Conservation (phyloP, 352 stramenopile genomes). For the Phytophthora pinifolia region DNA sequence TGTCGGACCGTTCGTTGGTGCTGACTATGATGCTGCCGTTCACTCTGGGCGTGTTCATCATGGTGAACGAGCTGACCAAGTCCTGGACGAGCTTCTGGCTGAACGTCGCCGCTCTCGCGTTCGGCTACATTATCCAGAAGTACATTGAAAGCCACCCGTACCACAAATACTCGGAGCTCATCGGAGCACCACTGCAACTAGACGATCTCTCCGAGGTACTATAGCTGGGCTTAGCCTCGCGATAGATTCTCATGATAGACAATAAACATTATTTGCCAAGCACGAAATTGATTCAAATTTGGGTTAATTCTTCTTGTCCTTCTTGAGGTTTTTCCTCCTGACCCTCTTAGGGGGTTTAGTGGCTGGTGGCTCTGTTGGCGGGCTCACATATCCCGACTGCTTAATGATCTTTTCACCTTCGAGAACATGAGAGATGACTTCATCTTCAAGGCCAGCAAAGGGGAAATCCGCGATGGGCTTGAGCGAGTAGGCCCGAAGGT, state of each 20-base stretch:
- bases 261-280: conserved; percentile 17
- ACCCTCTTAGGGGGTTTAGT: conserved; percentile 11
- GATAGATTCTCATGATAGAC: conserved; percentile 13
- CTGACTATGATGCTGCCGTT: conserved; percentile 61
- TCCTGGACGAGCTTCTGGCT: conserved; percentile 66
- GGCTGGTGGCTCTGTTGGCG: conserved; percentile 6
- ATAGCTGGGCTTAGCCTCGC: conserved; percentile 17
- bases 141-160: conserved; percentile 67
- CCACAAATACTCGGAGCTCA: conserved; percentile 55
- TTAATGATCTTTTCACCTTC: conserved; percentile 39
- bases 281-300: conserved; percentile 16
- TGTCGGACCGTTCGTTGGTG: conserved; percentile 61
- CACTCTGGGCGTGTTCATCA: conserved; percentile 60
- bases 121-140: conserved; percentile 58
- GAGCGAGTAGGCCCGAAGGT: conserved; percentile 48
- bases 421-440: conserved; percentile 41
- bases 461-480: conserved; percentile 56
- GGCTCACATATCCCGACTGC: conserved; percentile 16
- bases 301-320: conserved; percentile 18
- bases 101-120: conserved; percentile 47
- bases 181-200: conserved; percentile 34
- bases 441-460: conserved; percentile 55
- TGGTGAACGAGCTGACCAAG: conserved; percentile 83
- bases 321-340: conserved; percentile 1
- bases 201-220: conserved; percentile 55